Evolutionary conservation across 2,329 filamentous ascomycete species (phyloP), one percentile per base, ranked within the genome.

Genomic region (Colletotrichum salicis): DNA sequence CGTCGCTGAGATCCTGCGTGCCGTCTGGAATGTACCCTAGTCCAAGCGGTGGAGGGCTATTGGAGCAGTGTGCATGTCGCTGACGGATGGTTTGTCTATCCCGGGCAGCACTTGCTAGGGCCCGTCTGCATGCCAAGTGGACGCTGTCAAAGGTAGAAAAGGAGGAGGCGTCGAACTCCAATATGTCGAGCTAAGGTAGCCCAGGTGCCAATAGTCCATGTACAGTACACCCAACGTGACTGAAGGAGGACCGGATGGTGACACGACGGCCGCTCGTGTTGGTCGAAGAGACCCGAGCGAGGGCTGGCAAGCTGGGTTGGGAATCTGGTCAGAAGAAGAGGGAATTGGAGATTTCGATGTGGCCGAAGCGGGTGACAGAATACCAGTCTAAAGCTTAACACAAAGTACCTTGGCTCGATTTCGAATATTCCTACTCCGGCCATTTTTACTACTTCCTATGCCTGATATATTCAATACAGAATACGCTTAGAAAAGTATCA

Each of bases 61-160:
- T 71, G 70, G 51, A n/a, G 56, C 41, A 33, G 67, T 11, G 51
- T 60, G 61, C 37, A 62, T 29, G 51, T 54, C 41, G 66, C 67
- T 72, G 37, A 62, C 61, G 61, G 61, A 37, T 37, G 41, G 22
- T 48, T 56, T 67, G 61, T 71, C 67, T 67, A 62, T 67, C 67
- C 51, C 61, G 67, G 51, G 61, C 67, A 72, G 61, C 27, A 59
- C 35, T 58, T 57, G 41, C 29, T 66, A 58, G 52, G 61, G 51
- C 51, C 37, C 51, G 59, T 62, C 61, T 72, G 70, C 70, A 71
- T 54, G 70, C 70, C 70, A 72, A 71, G 67, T 51, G 51, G 45
- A 55, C 67, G 60, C 52, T 51, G 51, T 61, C 67, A 65, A 56
- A 57, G 57, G 7, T 48, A 48, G 19, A 48, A 55, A 48, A 55